Base-by-base conservation (phyloP, 2,329 filamentous ascomycete species). In the Talaromyces funiculosus region DNA sequence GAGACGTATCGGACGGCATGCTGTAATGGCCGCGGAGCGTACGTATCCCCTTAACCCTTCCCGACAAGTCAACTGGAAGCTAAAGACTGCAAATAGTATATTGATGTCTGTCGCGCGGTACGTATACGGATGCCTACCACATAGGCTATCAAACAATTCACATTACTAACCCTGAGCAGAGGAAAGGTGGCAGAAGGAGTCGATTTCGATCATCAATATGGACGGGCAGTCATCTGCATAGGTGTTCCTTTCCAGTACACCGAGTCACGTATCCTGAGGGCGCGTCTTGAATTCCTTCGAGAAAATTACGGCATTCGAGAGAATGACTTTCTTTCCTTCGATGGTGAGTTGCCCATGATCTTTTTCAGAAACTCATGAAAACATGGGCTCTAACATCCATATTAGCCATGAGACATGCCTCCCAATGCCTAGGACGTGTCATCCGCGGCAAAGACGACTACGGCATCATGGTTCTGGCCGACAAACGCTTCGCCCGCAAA, bases 201-300 rank as follows among this genome's bases (percentile, higher is more conserved):
- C 67, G 94, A 99, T 85, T 99, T 99, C 69, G 94, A 99, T 74
- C 94, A 99, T 71, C 94, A 99, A 70, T 99, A 97, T 73, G 94
- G 94, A 40, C 89, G 94, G 59, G 94, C 93, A 12, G 95, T 99
- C 76, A 74, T 99, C 53, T 97, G 92, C 71, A 97, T 99, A 66
- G 94, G 94, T 43, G 93, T 97, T 1, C 94, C 94, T 0, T 99
- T 97, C 77, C 94, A 99, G 75, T 99, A 99, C 78, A 99, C 95
- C 2, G 94, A 99, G 73, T 97, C 92, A 0, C 87, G 94, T 33
- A 99, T 99, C 62, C 82, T 99, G 49, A 99, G 97, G 78, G 94
- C 94, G 0, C 86, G 94, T 2, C 84, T 99, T 3, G 92, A 99
- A 71, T 99, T 99, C 72, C 76, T 99, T n/a, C 86, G 93, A 49